Percentiles rank a stretch among this genome's conserved stretches.
phyloP scores from a whole-genome alignment of 352 stramenopile species.

The Globisporangium sylvaticum region DNA sequence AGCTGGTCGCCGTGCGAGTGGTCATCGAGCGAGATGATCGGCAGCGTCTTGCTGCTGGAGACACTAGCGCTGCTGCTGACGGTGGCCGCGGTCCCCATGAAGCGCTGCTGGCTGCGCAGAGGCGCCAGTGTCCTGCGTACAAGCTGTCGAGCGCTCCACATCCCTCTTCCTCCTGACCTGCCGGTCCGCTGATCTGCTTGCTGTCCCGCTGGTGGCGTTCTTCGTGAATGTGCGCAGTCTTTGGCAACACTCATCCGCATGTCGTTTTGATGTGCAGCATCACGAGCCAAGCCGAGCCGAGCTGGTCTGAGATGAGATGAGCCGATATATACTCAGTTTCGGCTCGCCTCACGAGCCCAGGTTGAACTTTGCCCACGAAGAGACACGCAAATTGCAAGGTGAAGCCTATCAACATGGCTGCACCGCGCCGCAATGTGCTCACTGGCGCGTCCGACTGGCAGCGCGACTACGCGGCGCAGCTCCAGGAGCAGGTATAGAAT shows the following conservation, averaged over 20 bases:
- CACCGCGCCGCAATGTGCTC: conserved; percentile 32
- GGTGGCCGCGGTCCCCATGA: conserved; percentile 4
- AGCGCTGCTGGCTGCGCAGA: neutral
- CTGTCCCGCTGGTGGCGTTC: neutral
- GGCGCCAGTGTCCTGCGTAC: neutral
- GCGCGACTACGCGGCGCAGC: conserved; percentile 60
- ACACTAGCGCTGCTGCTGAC: neutral
- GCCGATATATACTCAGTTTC: neutral
- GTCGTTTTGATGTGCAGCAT: neutral
- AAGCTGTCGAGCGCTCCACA: conserved; percentile 4
- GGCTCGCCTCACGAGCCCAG: neutral
- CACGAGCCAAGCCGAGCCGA: neutral
- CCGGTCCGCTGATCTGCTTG: neutral
- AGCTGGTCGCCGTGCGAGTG: conserved; percentile 40
- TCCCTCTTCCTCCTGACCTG: neutral
- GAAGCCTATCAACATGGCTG: conserved; percentile 5
- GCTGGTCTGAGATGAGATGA: neutral
- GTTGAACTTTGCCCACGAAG: neutral
- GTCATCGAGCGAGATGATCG: conserved; percentile 57
- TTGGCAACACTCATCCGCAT: neutral
- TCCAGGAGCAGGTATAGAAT: conserved; percentile 51
- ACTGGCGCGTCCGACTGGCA: conserved; percentile 36
- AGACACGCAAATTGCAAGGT: neutral
- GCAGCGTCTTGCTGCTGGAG: conserved; percentile 26
- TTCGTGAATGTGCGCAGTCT: neutral